phyloP scores from a whole-genome alignment of 2,329 filamentous ascomycete species.

The Cladosporium sp. region DNA sequence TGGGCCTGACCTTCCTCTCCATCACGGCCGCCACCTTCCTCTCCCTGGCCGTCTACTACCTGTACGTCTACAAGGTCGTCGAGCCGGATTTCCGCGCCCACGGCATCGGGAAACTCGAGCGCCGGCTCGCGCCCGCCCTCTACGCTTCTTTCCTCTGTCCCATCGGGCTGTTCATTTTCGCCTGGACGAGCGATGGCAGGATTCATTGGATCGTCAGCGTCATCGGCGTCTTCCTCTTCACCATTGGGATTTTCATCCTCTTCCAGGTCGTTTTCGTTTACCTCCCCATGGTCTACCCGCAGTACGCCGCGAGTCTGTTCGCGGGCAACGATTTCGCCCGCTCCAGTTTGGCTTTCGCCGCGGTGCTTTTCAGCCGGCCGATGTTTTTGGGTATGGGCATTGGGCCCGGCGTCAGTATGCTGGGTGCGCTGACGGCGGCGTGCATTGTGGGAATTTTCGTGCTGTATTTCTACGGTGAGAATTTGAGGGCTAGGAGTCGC shows the following conservation, averaged over 20 bases:
- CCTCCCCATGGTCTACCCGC: slow-evolving; percentile 35
- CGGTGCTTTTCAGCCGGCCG: slow-evolving; percentile 57
- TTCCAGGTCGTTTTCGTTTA: slow-evolving; percentile 41
- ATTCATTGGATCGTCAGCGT: slow-evolving; percentile 38
- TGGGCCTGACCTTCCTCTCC: slow-evolving; percentile 59
- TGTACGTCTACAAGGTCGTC: slow-evolving; percentile 21
- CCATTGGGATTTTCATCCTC: slow-evolving; percentile 35
- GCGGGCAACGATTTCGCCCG: slow-evolving; percentile 58
- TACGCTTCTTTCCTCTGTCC: slow-evolving; percentile 27
- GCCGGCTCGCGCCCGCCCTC: slow-evolving; percentile 29
- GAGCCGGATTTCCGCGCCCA: slow-evolving; percentile 22
- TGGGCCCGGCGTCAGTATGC: slow-evolving; percentile 51
- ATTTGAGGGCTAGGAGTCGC: slow-evolving; percentile 52
- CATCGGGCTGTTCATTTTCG: slow-evolving; percentile 33
- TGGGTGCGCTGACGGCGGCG: slow-evolving; percentile 44
- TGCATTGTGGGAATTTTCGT: slow-evolving; percentile 46
- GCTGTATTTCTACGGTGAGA: slow-evolving; percentile 55
- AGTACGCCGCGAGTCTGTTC: slow-evolving; percentile 53
- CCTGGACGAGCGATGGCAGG: slow-evolving; percentile 22
- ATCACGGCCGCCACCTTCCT: slow-evolving; percentile 56
- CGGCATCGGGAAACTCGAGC: slow-evolving; percentile 27
- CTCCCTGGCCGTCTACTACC: slow-evolving; percentile 36
- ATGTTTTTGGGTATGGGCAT: slow-evolving; percentile 58
- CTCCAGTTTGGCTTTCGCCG: slow-evolving; percentile 54
- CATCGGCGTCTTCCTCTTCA: slow-evolving; percentile 39